Percentiles rank a stretch among this genome's conserved stretches.
Evolutionary conservation across 2,329 filamentous ascomycete genomes (phyloP).

Genomic region (Phyllosticta ampelicida): DNA sequence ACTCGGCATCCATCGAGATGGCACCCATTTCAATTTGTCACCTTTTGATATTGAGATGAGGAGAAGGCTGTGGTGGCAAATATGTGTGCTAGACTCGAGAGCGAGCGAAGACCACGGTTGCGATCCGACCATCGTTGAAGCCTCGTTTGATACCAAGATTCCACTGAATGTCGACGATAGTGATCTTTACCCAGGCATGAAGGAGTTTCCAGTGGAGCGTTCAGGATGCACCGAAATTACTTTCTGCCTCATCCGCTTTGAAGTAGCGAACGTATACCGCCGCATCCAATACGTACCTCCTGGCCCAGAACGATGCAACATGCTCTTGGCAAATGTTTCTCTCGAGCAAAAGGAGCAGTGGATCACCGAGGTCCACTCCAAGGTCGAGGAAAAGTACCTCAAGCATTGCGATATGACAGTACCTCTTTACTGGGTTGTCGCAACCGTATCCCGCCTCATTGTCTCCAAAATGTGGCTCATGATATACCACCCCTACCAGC

Average conservation of each 20-base stretch:
- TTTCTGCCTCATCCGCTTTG: slow-evolving; percentile 43
- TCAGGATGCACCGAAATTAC: slow-evolving; percentile 49
- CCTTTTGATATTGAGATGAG: slow-evolving; percentile 53
- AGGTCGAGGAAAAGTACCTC: slow-evolving; percentile 40
- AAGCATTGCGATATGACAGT: slow-evolving; percentile 43
- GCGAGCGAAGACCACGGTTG: slow-evolving; percentile 54
- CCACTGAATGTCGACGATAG: slow-evolving; percentile 47
- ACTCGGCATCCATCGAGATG: slow-evolving; percentile 50
- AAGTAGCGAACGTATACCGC: slow-evolving; percentile 39
- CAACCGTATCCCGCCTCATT: slow-evolving; percentile 55
- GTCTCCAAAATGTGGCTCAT: slow-evolving; percentile 67
- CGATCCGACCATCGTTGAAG: slow-evolving; percentile 48
- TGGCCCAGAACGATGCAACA: slow-evolving; percentile 29
- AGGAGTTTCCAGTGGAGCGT: slow-evolving; percentile 36
- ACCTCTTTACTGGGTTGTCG: slow-evolving; percentile 57
- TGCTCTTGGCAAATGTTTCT: slow-evolving; percentile 34
- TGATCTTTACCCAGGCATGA: slow-evolving; percentile 41
- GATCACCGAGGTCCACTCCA: slow-evolving; percentile 38
- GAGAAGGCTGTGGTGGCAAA: slow-evolving; percentile 49
- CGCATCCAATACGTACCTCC: slow-evolving; percentile 36
- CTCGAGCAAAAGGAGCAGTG: slow-evolving; percentile 39
- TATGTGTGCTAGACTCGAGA: slow-evolving; percentile 48
- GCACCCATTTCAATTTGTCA: slow-evolving; percentile 41
- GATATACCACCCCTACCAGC: slow-evolving; percentile 62
- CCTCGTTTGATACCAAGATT: slow-evolving; percentile 50